Evolutionary conservation across 176 grass and related monocot genomes (phyloP), one percentile per base, ranked within the genome.

Genomic region (Oryza glaberrima): DNA sequence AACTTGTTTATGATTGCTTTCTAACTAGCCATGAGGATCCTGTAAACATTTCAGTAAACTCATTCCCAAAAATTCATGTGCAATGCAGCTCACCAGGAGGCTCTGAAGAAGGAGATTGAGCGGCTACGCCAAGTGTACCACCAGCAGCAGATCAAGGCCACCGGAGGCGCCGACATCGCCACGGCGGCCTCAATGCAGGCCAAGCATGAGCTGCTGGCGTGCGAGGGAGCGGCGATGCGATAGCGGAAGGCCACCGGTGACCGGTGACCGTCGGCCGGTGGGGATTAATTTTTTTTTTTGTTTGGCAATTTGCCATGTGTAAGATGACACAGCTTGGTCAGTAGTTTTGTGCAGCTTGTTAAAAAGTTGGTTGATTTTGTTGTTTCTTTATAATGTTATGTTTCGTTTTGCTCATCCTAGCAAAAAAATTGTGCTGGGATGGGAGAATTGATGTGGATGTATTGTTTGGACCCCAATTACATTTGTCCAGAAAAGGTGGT

Each of bases 61-160:
- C 3, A 81, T 20, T 4, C 1, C 32, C 34, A 60, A 17, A 17
- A 16, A 45, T 47, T 22, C 32, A 77, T 66, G 48, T 44, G 45
- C 17, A 9, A 76, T 76, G 80, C 87, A 99, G 96, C 96, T 70
- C 96, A 99, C 52, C 96, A 99, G 86, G 93, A 96, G 66, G 96
- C 88, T 14, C 70, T 99, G 34, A 96, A 91, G 88, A 83, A 85
- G 75, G 96, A 99, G 87, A 89, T 99, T 6, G 91, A 96, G 80
- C 79, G 96, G 74, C 78, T 99, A 71, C 83, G 88, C 23, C 90
- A 96, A 36, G 61, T 99, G 78, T 92, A 89, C 91, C 90, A 92
- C 72, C 93, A 96, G 68, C 96, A 99, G 79, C 90, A 94, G 78
- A 85, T 96, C 43, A 92, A 86, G 85, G 88, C 83, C 63, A 90